A percentile compares a stretch with the other conserved stretches of the same genome.
phyloP scores from a whole-genome alignment of 768 basidiomycete genomes.

The Candolleomyces efflorescens region DNA sequence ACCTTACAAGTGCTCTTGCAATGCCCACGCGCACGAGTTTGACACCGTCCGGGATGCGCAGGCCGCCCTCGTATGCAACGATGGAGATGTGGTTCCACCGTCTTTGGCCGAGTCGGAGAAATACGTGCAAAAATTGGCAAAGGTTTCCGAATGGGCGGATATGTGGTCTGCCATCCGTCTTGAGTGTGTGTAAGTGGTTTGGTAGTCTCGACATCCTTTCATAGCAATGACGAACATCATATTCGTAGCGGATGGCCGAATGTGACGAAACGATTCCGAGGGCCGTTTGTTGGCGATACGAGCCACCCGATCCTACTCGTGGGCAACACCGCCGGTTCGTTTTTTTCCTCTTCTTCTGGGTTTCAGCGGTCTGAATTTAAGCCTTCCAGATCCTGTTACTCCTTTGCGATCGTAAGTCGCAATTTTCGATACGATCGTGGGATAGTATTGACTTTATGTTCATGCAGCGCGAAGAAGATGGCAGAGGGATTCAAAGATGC shows the following conservation, averaged over 20 bases:
- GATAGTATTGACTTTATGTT: background rate
- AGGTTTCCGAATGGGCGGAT: constrained; percentile 26
- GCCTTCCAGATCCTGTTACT: constrained; percentile 25
- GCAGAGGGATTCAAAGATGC: constrained; percentile 32
- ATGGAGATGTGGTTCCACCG: constrained; percentile 26
- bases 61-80: constrained; percentile 28
- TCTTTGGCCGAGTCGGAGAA: constrained; percentile 23
- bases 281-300: constrained; percentile 33
- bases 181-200: constrained; percentile 26
- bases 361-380: background rate
- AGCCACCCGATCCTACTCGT: constrained; percentile 36
- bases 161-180: constrained; percentile 24
- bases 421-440: background rate
- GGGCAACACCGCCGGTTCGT: constrained; percentile 36
- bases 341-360: background rate
- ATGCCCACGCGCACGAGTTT: constrained; percentile 7
- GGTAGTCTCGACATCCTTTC: background rate
- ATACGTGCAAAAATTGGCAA: constrained; percentile 21
- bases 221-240: background rate
- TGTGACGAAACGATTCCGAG: constrained; percentile 15
- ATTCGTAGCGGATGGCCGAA: constrained; percentile 12
- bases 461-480: constrained; percentile 34
- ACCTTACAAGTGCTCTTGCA: constrained; percentile 28
- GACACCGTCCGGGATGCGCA: constrained; percentile 14
- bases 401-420: constrained; percentile 22